Evolutionary conservation across 495 filamentous ascomycete species (phyloP).

Genomic region (Corynascus novoguineensis): DNA sequence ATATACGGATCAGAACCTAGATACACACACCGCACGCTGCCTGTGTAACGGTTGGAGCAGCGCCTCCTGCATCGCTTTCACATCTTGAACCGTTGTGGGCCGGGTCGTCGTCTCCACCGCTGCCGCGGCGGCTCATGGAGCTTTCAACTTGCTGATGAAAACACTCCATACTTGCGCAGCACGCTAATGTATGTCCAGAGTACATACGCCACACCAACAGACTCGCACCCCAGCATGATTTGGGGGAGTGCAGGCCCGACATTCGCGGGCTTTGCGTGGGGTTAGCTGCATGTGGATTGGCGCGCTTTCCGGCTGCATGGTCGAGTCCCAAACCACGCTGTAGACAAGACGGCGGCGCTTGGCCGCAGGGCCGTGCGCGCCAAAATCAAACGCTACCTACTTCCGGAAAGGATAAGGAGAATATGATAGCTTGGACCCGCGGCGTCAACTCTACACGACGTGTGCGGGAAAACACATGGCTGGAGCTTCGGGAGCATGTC

Average conservation of each 20-base stretch:
- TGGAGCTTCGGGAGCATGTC: conserved; percentile 15
- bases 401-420: conserved; percentile 1
- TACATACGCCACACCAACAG: too few species aligned
- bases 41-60: conserved; percentile 9
- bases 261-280: conserved; percentile 14
- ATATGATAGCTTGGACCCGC: not conserved
- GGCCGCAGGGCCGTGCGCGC: conserved; percentile 3
- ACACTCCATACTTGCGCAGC: too few species aligned
- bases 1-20: too few species aligned
- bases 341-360: conserved; percentile 3
- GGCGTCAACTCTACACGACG: not conserved
- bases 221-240: conserved; percentile 9
- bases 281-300: not conserved
- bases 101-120: conserved; percentile 11
- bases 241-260: conserved; percentile 18
- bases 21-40: conserved; percentile 10
- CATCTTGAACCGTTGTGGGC: conserved; percentile 7
- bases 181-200: too few species aligned
- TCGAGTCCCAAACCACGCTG: not conserved
- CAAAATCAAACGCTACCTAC: not conserved
- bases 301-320: not conserved
- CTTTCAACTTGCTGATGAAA: too few species aligned
- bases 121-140: too few species aligned
- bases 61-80: conserved; percentile 9
- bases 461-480: not conserved